A percentile compares a stretch with the other conserved stretches of the same genome.
These are phyloP conservation scores for Fusarium sororula DNA, from an alignment of 2,329 filamentous ascomycete species.

Conservation along the genomic window DNA sequence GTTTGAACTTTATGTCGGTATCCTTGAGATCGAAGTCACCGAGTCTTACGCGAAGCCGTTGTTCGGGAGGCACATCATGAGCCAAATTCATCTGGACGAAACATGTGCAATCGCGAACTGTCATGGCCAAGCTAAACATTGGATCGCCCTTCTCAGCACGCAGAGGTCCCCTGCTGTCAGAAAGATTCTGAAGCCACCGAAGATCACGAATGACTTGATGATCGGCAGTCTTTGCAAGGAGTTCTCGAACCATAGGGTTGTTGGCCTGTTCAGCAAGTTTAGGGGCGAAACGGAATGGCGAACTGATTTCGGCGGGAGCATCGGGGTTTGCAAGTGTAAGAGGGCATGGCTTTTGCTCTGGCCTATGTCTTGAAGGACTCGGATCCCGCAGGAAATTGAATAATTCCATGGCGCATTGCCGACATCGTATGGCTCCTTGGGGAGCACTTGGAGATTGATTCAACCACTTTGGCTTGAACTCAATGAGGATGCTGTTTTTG, in stretches of 20 bases:
- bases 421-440: conserved; percentile 68
- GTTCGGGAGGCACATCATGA: conserved; percentile 25
- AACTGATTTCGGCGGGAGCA: conserved; percentile 54
- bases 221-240: conserved; percentile 44
- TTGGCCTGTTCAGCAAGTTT: conserved; percentile 34
- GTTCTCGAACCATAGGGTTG: conserved; percentile 26
- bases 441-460: conserved; percentile 79
- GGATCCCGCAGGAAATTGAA: conserved; percentile 48
- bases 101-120: conserved; percentile 80
- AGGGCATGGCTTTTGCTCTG: conserved; percentile 66
- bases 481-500: conserved; percentile 59
- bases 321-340: conserved; percentile 68
- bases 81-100: conserved; percentile 67
- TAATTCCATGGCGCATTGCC: conserved; percentile 72
- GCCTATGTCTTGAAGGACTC: conserved; percentile 46
- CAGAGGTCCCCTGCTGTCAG: conserved; percentile 57
- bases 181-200: conserved; percentile 50
- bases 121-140: conserved; percentile 77
- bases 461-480: conserved; percentile 90
- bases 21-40: conserved; percentile 84
- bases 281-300: conserved; percentile 53
- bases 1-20: conserved; percentile 68
- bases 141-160: conserved; percentile 51
- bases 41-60: conserved; percentile 65
- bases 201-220: conserved; percentile 49